Conservation (phyloP, 805 yeast species). For the Kregervanrija pseudodelftensis region DNA sequence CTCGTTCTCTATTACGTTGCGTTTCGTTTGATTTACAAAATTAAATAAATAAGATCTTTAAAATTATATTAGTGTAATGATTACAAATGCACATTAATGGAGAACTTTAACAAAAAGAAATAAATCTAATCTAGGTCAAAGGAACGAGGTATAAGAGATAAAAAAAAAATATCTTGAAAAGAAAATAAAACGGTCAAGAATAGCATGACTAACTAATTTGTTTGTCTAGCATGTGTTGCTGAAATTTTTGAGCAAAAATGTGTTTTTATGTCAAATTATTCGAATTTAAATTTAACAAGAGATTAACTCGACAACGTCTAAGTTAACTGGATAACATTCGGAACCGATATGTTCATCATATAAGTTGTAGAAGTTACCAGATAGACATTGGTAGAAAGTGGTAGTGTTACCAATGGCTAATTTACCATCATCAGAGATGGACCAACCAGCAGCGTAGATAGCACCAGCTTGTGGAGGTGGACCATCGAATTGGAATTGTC, state of each 20-base stretch:
- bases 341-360: constrained; percentile 41
- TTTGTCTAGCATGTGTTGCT: too few species aligned
- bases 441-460: constrained; percentile 46
- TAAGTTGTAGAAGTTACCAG: constrained; percentile 54
- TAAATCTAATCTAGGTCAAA: not conserved
- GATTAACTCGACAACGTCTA: constrained; percentile 38
- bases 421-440: constrained; percentile 35
- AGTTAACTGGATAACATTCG: constrained; percentile 40
- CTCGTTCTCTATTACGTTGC: too few species aligned
- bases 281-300: constrained; percentile 31
- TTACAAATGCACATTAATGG: too few species aligned
- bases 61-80: too few species aligned
- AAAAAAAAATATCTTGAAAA: too few species aligned
- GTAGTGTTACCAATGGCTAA: constrained; percentile 44
- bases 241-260: not conserved
- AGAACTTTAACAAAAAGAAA: too few species aligned
- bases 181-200: not conserved
- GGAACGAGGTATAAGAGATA: too few species aligned
- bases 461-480: constrained; percentile 60
- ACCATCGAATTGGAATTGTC: constrained; percentile 62
- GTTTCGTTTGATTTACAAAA: not conserved
- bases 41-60: not conserved
- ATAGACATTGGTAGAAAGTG: constrained; percentile 46
- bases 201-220: not conserved
- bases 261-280: not conserved